Evolutionary conservation across 2,329 filamentous ascomycete species (phyloP).

Genomic region (Colletotrichum viniferum): DNA sequence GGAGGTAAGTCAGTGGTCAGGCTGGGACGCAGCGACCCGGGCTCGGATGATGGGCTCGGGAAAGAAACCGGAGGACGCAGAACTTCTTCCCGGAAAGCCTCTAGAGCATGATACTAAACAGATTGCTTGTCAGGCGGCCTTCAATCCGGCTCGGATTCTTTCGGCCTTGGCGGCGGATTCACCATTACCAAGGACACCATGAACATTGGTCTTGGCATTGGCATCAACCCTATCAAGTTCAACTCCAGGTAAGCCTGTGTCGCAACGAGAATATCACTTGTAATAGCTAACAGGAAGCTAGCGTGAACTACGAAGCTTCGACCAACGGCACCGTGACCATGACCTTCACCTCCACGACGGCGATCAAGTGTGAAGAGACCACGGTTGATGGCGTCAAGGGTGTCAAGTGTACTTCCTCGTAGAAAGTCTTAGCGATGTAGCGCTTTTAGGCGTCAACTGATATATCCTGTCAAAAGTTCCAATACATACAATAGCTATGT

Average conservation of each 20-base stretch:
- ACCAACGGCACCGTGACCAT: conserved; percentile 4
- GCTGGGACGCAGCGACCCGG: background rate
- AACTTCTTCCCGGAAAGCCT: background rate
- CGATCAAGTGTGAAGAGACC: conserved; percentile 13
- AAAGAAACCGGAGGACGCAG: background rate
- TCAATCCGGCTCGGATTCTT: conserved; percentile 13
- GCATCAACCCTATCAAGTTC: background rate
- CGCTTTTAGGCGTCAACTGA: background rate
- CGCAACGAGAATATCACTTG: rapidly evolving
- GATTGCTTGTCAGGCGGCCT: background rate
- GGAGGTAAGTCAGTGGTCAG: background rate
- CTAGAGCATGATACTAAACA: background rate
- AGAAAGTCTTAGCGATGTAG: background rate
- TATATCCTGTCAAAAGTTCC: background rate
- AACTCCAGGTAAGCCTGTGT: background rate
- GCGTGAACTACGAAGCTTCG: conserved; percentile 7
- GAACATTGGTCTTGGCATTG: conserved; percentile 9
- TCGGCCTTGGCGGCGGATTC: conserved; percentile 16
- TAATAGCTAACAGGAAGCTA: background rate
- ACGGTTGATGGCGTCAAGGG: conserved; percentile 12
- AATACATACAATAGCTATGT: background rate
- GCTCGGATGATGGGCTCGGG: background rate
- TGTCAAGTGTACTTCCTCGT: conserved; percentile 6
- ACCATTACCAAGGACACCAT: conserved; percentile 15
- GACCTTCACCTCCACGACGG: conserved; percentile 1